A percentile compares a stretch with the other conserved stretches of the same genome.
phyloP scores from a whole-genome alignment of 306 rosid genomes.

The Gynostemma pentaphyllum region DNA sequence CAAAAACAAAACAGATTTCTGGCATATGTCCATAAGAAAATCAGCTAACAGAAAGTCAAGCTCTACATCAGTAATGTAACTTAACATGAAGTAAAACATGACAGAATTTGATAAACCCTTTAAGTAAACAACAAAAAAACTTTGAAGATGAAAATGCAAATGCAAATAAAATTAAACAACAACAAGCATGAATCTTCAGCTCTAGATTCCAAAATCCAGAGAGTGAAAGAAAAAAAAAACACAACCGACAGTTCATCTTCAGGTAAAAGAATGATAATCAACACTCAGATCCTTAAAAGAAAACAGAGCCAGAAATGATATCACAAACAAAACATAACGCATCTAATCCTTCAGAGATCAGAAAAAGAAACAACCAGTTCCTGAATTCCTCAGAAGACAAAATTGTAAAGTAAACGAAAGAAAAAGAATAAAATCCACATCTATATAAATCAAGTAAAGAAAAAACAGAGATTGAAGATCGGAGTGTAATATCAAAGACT shows the following conservation, averaged over 20 bases:
- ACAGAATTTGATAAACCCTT: background rate
- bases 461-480: background rate
- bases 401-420: background rate
- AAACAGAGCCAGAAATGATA: background rate
- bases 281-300: conserved; percentile 15
- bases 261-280: conserved; percentile 13
- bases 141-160: background rate
- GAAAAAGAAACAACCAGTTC: background rate
- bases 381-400: background rate
- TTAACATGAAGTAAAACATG: background rate
- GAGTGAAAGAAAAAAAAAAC: background rate
- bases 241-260: background rate
- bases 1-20: background rate
- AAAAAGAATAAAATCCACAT: background rate
- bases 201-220: background rate
- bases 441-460: background rate
- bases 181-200: background rate
- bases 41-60: background rate
- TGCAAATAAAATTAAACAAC: background rate
- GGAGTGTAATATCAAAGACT: conserved; percentile 11
- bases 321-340: background rate
- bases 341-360: background rate
- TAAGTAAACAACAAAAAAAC: background rate
- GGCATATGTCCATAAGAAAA: background rate
- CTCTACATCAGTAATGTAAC: background rate